Evolutionary conservation across 2,329 filamentous ascomycete species (phyloP), one percentile per base, ranked within the genome.

Genomic region (Fusarium buharicum): DNA sequence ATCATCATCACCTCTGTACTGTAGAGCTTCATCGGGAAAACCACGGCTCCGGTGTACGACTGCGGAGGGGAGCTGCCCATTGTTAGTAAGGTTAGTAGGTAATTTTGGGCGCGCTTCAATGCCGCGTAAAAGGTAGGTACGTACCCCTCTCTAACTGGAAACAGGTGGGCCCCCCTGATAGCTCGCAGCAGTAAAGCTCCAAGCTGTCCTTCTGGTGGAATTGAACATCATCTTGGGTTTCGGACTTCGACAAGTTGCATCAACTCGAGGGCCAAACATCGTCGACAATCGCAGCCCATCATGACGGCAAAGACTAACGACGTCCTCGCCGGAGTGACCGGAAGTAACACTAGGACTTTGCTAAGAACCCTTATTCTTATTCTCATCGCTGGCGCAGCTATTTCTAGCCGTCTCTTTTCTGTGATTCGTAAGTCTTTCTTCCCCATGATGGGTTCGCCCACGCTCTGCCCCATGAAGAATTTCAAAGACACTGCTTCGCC

Each of bases 381-480:
- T 73, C 87, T 94, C 74, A 97, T 99, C 78, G 95, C 95, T 66
- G 93, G 87, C 55, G 93, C 95, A 62, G 93, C 94, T 68, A 86
- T 98, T 74, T 87, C 93, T 68, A 97, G 93, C 79, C 92, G 95
- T 79, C 84, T 99, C 69, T 99, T 99, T 85, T 97, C 93, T 73
- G 95, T 99, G 68, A 98, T 99, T 79, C 91, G 95, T 94, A 87
- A 76, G 91, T 86, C 16, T 37, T 58, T 54, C 53, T 43, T 51
- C 57, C 31, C 40, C 37, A 56, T 55, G 38, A 66, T 60, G 50
- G 38, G 37, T 33, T 34, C 17, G 24, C 13, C 30, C 41, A 34
- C 28, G 12, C 37, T 17, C 39, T 28, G 7, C 34, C 17, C 11
- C 34, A 17, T 24, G 11, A 24, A 16, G n/a, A 34, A 20, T 6